These are phyloP conservation scores for Macrophomina phaseolina DNA, from an alignment of 2,329 filamentous ascomycete genomes.

Conservation along the genomic window DNA sequence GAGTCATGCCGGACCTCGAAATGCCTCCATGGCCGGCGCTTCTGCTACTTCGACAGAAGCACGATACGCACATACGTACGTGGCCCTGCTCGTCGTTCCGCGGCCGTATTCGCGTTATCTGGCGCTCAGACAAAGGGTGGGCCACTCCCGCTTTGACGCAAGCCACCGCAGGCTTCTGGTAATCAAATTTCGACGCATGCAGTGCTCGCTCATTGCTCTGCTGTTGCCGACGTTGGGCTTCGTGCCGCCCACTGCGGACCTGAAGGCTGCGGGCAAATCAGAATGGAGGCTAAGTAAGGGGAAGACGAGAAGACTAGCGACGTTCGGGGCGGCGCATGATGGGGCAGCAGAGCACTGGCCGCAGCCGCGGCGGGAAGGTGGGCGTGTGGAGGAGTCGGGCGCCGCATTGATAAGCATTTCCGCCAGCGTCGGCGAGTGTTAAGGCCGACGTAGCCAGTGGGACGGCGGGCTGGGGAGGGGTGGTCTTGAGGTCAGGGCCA, in stretches of 20 bases:
- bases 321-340: not conserved
- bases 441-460: slow-evolving; percentile 12
- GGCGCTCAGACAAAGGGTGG: not conserved
- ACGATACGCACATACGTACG: not conserved
- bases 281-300: not conserved
- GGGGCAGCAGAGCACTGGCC: too few relatives aligned
- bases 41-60: not conserved
- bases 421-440: not conserved
- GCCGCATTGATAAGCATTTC: slow-evolving; percentile 11
- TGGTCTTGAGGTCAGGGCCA: slow-evolving; percentile 20
- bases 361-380: slow-evolving; percentile 7
- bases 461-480: too few relatives aligned
- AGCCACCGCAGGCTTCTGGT: not conserved
- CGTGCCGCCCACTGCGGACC: not conserved
- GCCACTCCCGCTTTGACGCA: slow-evolving; percentile 1
- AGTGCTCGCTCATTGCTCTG: not conserved
- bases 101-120: not conserved
- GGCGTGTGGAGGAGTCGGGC: not conserved
- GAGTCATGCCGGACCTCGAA: not conserved
- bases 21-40: not conserved
- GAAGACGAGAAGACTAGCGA: not conserved
- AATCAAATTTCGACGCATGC: not conserved
- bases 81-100: not conserved
- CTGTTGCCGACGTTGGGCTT: not conserved
- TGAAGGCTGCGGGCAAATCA: not conserved